Percentiles rank a stretch among this genome's conserved stretches.
Conservation (phyloP, 208 protist species). For the Leishmania turanica region DNA sequence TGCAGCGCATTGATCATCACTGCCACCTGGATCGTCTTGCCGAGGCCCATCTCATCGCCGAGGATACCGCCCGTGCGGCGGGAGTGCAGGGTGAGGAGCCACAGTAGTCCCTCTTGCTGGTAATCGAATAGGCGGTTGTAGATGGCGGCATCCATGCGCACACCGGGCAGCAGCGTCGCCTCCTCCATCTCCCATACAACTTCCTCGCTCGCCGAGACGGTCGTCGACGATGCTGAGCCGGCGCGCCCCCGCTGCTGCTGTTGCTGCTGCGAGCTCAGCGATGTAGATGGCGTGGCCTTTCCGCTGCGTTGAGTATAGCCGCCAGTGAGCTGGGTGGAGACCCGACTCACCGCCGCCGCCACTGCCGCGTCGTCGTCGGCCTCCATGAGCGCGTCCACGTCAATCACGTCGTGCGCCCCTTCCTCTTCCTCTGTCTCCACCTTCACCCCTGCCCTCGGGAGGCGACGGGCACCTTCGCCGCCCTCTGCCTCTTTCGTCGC, state of each 20-base stretch:
- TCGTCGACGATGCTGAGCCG: not conserved
- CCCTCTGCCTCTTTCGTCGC: constrained; percentile 7
- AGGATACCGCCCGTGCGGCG: constrained; percentile 94
- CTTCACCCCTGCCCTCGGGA: not conserved
- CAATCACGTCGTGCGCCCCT: constrained; percentile 41
- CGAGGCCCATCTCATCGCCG: constrained; percentile 97
- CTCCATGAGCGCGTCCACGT: constrained; percentile 84
- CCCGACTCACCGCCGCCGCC: constrained; percentile 18
- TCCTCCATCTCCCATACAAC: constrained; percentile 27
- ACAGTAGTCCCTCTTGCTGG: constrained; percentile 94
- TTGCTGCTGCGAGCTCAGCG: constrained; percentile 10
- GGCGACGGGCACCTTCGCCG: not conserved
- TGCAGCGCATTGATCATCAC: constrained; percentile 91
- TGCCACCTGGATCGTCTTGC: constrained; percentile 97
- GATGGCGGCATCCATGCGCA: constrained; percentile 46
- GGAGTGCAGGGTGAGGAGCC: constrained; percentile 95
- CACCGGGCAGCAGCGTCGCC: constrained; percentile 40
- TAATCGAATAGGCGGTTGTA: constrained; percentile 92
- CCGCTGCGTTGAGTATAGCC: not conserved
- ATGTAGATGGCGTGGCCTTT: constrained; percentile 3
- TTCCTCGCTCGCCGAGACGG: constrained; percentile 8
- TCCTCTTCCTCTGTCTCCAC: not conserved
- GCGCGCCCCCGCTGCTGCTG: not conserved
- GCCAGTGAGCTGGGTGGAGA: constrained; percentile 10
- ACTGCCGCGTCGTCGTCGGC: constrained; percentile 44